Evolutionary conservation across 2,329 filamentous ascomycete species (phyloP).

Genomic region (Aspergillus pseudoterreus): DNA sequence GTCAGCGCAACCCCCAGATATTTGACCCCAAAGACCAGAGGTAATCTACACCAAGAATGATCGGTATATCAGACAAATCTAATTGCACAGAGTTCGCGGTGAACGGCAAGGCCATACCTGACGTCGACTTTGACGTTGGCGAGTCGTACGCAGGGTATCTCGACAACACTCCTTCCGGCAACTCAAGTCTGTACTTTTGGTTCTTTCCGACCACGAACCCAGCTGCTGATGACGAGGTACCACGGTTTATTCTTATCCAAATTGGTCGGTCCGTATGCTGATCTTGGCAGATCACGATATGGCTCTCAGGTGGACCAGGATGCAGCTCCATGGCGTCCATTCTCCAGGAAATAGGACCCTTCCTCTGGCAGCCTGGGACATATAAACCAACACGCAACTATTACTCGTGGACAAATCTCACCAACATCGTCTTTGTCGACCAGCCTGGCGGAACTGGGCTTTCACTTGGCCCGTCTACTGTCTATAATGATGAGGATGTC

Average conservation of each 20-base stretch:
- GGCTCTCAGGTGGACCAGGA: constrained; percentile 51
- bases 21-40: neutral
- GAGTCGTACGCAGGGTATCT: constrained; percentile 48
- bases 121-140: constrained; percentile 64
- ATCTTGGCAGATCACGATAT: constrained; percentile 28
- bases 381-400: constrained; percentile 61
- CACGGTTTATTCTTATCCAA: neutral
- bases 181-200: constrained; percentile 49
- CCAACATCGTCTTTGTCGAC: constrained; percentile 64
- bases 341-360: constrained; percentile 71
- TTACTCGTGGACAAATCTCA: constrained; percentile 68
- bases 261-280: no score
- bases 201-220: constrained; percentile 45
- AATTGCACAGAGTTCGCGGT: constrained; percentile 55
- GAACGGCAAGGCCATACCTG: constrained; percentile 61
- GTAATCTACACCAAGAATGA: neutral
- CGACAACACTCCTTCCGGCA: constrained; percentile 44
- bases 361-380: constrained; percentile 67
- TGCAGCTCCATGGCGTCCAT: constrained; percentile 62
- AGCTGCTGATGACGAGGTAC: constrained; percentile 37
- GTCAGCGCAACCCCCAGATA: neutral
- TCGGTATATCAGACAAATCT: neutral
- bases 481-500: constrained; percentile 63
- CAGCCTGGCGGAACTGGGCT: constrained; percentile 61
- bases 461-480: constrained; percentile 60